phyloP scores from a whole-genome alignment of 2,329 filamentous ascomycete species.

The Sporothrix euskadiensis region DNA sequence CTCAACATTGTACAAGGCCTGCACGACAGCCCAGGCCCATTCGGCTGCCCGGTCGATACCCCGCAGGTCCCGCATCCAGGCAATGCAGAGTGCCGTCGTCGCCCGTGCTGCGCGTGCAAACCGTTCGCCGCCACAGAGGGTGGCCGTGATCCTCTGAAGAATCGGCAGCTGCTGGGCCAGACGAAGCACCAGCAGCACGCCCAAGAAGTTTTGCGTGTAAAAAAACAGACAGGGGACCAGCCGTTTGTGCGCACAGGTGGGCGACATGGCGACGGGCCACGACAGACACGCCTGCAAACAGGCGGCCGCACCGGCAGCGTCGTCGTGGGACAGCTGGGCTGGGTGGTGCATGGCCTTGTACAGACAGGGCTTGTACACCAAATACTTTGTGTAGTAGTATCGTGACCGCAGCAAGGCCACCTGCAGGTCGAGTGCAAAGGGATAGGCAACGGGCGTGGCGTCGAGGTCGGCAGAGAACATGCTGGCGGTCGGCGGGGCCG shows the following conservation, averaged over 20 bases:
- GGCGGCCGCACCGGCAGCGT: slow-evolving; percentile 55
- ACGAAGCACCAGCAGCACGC: slow-evolving; percentile 58
- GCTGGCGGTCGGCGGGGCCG: slow-evolving; percentile 29
- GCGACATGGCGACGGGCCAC: slow-evolving; percentile 62
- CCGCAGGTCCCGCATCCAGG: slow-evolving; percentile 61
- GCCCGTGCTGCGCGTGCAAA: slow-evolving; percentile 55
- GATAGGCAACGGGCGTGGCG: slow-evolving; percentile 47
- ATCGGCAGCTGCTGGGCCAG: slow-evolving; percentile 55
- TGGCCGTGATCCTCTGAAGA: slow-evolving; percentile 49
- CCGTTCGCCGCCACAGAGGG: slow-evolving; percentile 38
- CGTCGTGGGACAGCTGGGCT: slow-evolving; percentile 54
- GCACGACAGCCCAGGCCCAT: slow-evolving; percentile 57
- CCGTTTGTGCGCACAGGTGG: slow-evolving; percentile 58
- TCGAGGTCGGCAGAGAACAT: slow-evolving; percentile 53
- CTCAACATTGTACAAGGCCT: slow-evolving; percentile 48
- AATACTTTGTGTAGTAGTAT: slow-evolving; percentile 60
- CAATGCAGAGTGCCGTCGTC: slow-evolving; percentile 55
- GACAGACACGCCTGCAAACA: slow-evolving; percentile 59
- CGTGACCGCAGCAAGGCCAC: slow-evolving; percentile 58
- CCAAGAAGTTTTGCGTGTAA: slow-evolving; percentile 63
- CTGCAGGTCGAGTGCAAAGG: slow-evolving; percentile 57
- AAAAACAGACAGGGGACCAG: slow-evolving; percentile 61
- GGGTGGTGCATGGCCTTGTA: slow-evolving; percentile 62
- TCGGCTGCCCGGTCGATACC: slow-evolving; percentile 54
- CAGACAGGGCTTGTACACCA: slow-evolving; percentile 59